Evolutionary conservation across 2,329 filamentous ascomycete species (phyloP), one percentile per base, ranked within the genome.

Genomic region (Aspergillus ibericus): DNA sequence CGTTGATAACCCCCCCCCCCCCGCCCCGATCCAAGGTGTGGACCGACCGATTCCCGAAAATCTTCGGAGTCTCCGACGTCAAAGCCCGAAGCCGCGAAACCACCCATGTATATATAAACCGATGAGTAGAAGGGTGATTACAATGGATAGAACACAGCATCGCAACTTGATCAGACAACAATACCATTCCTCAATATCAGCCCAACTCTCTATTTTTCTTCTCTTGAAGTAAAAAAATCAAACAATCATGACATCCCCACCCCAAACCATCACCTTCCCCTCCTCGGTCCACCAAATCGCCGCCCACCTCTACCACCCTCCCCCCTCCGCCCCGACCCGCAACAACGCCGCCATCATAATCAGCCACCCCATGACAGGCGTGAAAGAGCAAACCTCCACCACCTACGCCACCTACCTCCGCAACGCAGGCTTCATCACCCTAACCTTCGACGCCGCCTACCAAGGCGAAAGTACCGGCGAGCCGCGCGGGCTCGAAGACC

Each of bases 321-420:
- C 35, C 34, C 4, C 13, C 35, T 32, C 18, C 9, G 10, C 32
- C 1, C 32, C 32, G 4, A 16, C 34, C 49, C 59, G 55, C 38
- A 42, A 53, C 9, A 55, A 55, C 40, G 57, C 59, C 20, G 63
- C 57, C 10, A 47, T 66, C 4, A 46, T 66, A 1, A 34, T 66
- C 56, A 52, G 56, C 25, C 60, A 70, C 61, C 46, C 66, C 60
- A 12, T 63, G 38, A 61, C 59, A 16, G 52, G 57, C 1, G 58
- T 78, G 38, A 79, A 80, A 58, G 76, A 79, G 61, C 76, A 79
- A 65, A 70, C 75, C 5, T 46, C 75, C 1, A 66, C 65, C 6
- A 36, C 67, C 46, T 73, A 79, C 55, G 75, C 75, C 13, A 57
- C 60, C 2, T 18, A 53, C 0, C 68, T 79, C 3, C 40, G 71